Evolutionary conservation across 768 basidiomycete genomes (phyloP), one percentile per base, ranked within the genome.

Genomic region (Mycena olivaceomarginata): DNA sequence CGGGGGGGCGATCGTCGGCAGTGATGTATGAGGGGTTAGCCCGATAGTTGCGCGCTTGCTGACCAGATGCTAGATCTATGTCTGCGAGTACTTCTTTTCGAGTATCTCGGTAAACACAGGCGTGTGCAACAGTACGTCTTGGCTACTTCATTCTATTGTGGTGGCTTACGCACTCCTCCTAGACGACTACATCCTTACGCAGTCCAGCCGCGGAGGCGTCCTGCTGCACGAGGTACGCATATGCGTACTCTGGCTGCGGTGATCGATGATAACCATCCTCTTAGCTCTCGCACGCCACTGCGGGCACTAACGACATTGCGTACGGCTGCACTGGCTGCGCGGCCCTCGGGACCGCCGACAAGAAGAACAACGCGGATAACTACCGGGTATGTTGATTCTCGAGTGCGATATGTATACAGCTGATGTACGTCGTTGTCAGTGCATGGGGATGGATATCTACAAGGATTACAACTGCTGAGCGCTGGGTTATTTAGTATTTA

Each of bases 291-390:
- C 77, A 77, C 20, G 77, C 77, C 13, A 68, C 67, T 60, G 46
- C 71, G 31, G 72, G 77, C 22, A 59, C 77, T 6, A 15, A 1
- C 31, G 77, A 77, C 53, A 70, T 74, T 13, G 62, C 68, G 13
- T 77, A 77, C 39, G 77, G 77, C 9, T 77, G 77, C 72, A 48
- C 72, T 37, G 62, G 40, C 1, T 67, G 66, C 22, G 67, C 72
- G 20, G 2, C 18, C 1, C 63, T 77, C 22, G 45, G 40, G 5
- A 37, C 31, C 31, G 72, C 40, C 9, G 39, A 74, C 73, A 77
- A 77, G 73, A 70, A 65, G 67, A 59, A 48, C 12, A 77, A 77
- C 57, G 73, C 77, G 8, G 77, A 77, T 68, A 77, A 74, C 25
- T 74, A 77, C 37, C 18, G 72, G 59, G 75, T 75, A 40, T 9